Evolutionary conservation across 495 filamentous ascomycete genomes (phyloP).

Genomic region (Friedmanniomyces endolithicus): DNA sequence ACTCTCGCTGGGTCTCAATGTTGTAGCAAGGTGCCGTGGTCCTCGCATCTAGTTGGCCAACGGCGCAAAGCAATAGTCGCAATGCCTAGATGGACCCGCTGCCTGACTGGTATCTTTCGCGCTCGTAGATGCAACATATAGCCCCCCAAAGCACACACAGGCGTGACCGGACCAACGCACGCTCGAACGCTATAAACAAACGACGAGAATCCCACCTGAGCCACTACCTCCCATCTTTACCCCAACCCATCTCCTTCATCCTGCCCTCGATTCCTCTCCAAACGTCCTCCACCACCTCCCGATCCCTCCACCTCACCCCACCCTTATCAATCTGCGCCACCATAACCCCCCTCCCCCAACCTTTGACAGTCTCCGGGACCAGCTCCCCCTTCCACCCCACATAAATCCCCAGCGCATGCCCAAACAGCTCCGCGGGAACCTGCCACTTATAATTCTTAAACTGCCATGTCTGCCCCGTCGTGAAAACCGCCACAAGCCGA

Average conservation of each 20-base stretch:
- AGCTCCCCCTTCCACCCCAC: conserved; percentile 85
- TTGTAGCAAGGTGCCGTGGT: too few relatives aligned
- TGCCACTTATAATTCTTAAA: conserved; percentile 98
- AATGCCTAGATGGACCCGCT: too few relatives aligned
- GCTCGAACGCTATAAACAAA: conserved; percentile 4
- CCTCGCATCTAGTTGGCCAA: too few relatives aligned
- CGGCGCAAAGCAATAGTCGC: too few relatives aligned
- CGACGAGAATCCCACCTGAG: background rate
- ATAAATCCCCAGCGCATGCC: conserved; percentile 73
- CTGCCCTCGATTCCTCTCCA: conserved; percentile 82
- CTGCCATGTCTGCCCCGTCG: conserved; percentile 95
- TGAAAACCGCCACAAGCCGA: conserved; percentile 93
- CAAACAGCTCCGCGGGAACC: conserved; percentile 76
- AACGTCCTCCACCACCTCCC: conserved; percentile 85
- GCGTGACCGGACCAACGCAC: background rate
- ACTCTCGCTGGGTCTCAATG: too few relatives aligned
- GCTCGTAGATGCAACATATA: too few relatives aligned
- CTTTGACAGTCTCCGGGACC: conserved; percentile 58
- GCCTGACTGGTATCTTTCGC: too few relatives aligned
- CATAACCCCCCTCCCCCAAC: conserved; percentile 74
- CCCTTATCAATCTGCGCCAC: conserved; percentile 68
- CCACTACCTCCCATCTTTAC: conserved; percentile 39
- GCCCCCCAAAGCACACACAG: too few relatives aligned
- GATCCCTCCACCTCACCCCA: conserved; percentile 74
- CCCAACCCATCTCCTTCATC: conserved; percentile 80